phyloP scores from a whole-genome alignment of 2,329 filamentous ascomycete species.

The Plectosphaerella plurivora region DNA sequence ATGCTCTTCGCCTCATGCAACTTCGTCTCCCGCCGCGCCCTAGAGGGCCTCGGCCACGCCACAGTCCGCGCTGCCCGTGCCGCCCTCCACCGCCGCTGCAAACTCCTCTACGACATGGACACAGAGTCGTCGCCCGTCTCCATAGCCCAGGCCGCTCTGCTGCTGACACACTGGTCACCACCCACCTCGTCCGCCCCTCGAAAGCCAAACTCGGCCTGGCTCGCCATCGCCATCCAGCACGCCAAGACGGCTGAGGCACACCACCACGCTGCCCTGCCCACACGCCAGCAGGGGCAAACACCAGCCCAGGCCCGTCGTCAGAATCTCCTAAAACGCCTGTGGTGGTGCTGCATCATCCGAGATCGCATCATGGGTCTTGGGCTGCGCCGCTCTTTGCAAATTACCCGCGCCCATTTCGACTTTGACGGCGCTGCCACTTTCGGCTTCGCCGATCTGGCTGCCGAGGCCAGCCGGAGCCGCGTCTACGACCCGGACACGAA shows the following conservation, averaged over 20 bases:
- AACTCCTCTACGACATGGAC: slow-evolving; percentile 40
- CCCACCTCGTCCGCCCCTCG: slow-evolving; percentile 19
- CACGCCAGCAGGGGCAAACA: slow-evolving; percentile 8
- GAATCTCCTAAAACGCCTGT: slow-evolving; percentile 42
- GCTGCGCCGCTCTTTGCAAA: slow-evolving; percentile 44
- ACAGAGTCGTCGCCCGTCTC: slow-evolving; percentile 35
- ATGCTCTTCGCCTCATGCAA: slow-evolving; percentile 41
- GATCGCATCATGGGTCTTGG: slow-evolving; percentile 45
- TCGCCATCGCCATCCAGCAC: slow-evolving; percentile 44
- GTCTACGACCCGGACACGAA: slow-evolving; percentile 43
- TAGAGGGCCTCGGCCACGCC: slow-evolving; percentile 35
- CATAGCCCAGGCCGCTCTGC: slow-evolving; percentile 34
- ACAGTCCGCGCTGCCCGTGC: slow-evolving; percentile 38
- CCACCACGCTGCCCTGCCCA: slow-evolving; percentile 29
- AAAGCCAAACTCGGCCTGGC: slow-evolving; percentile 43
- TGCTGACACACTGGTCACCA: slow-evolving; percentile 38
- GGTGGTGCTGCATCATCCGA: slow-evolving; percentile 51
- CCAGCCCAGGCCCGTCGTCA: slow-evolving; percentile 27
- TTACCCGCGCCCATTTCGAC: slow-evolving; percentile 41
- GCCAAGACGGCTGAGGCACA: slow-evolving; percentile 40
- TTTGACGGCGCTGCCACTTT: slow-evolving; percentile 31
- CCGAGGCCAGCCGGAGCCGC: slow-evolving; percentile 37
- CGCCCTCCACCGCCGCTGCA: slow-evolving; percentile 32
- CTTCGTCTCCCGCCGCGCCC: slow-evolving; percentile 32
- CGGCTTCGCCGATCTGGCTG: slow-evolving; percentile 35